These are phyloP conservation scores for Cercophora newfieldiana DNA, from an alignment of 495 filamentous ascomycete species.

Conservation along the genomic window DNA sequence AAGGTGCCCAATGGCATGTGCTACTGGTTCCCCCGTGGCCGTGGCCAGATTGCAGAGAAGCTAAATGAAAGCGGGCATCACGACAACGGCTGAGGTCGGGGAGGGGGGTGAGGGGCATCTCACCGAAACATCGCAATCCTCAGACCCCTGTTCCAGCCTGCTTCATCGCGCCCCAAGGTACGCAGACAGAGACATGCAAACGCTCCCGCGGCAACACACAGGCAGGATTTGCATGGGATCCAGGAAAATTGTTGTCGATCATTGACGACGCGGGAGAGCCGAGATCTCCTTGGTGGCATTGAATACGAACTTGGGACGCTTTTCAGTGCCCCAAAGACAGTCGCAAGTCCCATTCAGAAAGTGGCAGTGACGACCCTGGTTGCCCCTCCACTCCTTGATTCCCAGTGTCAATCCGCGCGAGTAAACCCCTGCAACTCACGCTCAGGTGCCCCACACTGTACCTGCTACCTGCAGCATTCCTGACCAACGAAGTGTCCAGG, in stretches of 20 bases:
- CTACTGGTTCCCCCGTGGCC: neutral
- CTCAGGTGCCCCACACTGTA: conserved; percentile 10
- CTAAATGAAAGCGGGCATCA: neutral
- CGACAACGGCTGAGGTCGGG: neutral
- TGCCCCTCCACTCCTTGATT: conserved; percentile 4
- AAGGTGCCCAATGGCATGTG: neutral
- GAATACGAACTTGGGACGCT: neutral
- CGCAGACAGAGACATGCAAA: conserved; percentile 1
- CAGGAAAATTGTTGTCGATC: conserved; percentile 2
- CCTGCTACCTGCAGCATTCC: conserved; percentile 21
- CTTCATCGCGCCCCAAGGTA: conserved; percentile 4
- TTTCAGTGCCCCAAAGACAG: neutral
- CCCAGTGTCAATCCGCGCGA: neutral
- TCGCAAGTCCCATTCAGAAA: neutral
- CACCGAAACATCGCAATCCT: conserved; percentile 12
- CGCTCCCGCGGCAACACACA: conserved; percentile 5
- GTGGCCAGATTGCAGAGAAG: neutral
- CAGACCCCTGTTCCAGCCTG: conserved; percentile 13
- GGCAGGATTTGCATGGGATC: neutral
- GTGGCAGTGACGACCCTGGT: neutral
- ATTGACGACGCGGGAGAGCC: neutral
- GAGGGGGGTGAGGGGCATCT: conserved; percentile 5
- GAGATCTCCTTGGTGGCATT: neutral
- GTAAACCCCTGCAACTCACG: neutral
- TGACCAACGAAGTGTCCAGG: neutral